Evolutionary conservation across 2,329 filamentous ascomycete genomes (phyloP).

Genomic region (Diaporthe sp.): DNA sequence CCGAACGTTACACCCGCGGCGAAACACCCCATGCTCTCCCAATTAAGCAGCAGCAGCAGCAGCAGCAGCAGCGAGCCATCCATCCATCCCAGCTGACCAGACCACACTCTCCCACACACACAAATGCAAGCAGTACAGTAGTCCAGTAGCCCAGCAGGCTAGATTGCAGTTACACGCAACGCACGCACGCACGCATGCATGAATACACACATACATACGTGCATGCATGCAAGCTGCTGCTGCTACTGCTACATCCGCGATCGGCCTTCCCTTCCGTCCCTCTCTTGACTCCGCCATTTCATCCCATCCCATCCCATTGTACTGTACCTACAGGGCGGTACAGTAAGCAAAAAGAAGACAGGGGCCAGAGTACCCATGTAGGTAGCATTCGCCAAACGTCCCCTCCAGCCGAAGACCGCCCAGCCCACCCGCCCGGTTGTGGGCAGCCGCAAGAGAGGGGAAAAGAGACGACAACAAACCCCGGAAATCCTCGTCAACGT

Average conservation of each 20-base stretch:
- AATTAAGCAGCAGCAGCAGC: neutral
- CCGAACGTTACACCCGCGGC: constrained; percentile 5
- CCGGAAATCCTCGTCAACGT: constrained; percentile 7
- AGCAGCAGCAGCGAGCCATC: neutral
- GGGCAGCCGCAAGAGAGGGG: neutral
- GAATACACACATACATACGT: neutral
- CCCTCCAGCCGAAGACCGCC: no score
- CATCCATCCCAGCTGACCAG: neutral
- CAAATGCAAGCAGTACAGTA: no score
- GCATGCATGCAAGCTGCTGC: neutral
- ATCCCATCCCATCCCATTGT: no score
- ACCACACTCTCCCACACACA: neutral
- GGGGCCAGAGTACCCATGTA: no score
- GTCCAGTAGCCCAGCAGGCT: no score
- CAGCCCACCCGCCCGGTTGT: no score
- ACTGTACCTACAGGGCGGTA: no score
- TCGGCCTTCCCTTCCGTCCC: neutral
- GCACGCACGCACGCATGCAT: neutral
- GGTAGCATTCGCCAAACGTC: no score
- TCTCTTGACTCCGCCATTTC: no score
- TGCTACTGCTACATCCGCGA: constrained; percentile 9
- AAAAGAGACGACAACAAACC: no score
- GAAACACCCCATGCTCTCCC: neutral
- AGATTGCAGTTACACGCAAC: neutral
- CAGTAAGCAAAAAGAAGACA: no score